phyloP scores from a whole-genome alignment of 1,139 yeast genomes.

The Taphrina betulina region DNA sequence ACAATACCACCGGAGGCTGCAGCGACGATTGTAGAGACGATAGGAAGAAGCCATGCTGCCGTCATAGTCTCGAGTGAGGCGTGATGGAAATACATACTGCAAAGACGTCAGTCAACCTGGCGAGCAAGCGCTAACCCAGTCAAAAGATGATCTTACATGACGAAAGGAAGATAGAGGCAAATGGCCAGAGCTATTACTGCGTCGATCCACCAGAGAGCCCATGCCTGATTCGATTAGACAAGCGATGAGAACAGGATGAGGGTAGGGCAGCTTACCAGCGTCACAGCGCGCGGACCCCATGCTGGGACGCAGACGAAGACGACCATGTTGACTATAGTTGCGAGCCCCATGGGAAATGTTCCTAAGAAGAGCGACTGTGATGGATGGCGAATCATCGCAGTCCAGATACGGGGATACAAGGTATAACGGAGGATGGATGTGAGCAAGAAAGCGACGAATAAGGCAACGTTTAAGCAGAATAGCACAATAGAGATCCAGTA shows the following conservation, averaged over 20 bases:
- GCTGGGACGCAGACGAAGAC: background rate
- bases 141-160: too few relatives aligned
- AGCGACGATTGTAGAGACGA: conserved; percentile 6
- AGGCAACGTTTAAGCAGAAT: background rate
- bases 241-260: too few relatives aligned
- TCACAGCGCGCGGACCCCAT: too few relatives aligned
- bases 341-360: background rate
- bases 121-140: too few relatives aligned
- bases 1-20: conserved; percentile 2
- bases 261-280: too few relatives aligned
- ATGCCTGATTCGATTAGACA: background rate
- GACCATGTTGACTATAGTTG: background rate
- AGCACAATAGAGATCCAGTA: conserved; percentile 9
- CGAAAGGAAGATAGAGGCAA: too few relatives aligned
- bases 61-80: background rate
- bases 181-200: too few relatives aligned
- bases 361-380: background rate
- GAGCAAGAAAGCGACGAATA: conserved; percentile 3
- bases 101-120: background rate
- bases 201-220: background rate
- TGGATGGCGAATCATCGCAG: background rate
- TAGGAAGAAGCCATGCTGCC: background rate
- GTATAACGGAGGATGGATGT: background rate
- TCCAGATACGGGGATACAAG: background rate
- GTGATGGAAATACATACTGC: background rate